These are phyloP conservation scores for Entomophthora muscae DNA, from an alignment of 371 early-diverging fungal species.

Conservation along the genomic window DNA sequence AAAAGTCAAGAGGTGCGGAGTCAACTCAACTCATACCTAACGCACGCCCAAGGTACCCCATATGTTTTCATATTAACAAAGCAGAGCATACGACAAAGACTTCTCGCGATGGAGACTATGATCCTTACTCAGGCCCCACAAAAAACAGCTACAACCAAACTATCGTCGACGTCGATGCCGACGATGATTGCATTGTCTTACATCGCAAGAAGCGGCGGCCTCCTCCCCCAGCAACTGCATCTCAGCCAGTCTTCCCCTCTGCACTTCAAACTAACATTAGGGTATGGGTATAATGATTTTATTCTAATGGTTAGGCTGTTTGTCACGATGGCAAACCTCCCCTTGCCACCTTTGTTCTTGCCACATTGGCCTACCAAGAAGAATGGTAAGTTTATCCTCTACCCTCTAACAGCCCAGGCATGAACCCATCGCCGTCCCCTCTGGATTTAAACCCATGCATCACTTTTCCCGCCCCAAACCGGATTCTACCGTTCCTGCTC, in stretches of 20 bases:
- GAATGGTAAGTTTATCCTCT: slow-evolving; percentile 24
- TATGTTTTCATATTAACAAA: background rate
- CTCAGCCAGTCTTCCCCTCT: background rate
- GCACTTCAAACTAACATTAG: background rate
- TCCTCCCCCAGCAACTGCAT: background rate
- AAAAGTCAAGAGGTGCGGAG: background rate
- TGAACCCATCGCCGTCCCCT: slow-evolving; percentile 33
- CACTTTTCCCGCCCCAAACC: slow-evolving; percentile 10
- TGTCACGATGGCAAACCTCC: slow-evolving; percentile 38
- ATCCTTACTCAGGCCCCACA: background rate
- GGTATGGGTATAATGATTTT: background rate
- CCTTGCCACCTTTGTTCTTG: slow-evolving; percentile 32
- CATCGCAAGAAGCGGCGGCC: slow-evolving; percentile 5
- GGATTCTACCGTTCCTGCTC: background rate
- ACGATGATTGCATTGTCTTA: slow-evolving; percentile 13
- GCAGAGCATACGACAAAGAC: background rate
- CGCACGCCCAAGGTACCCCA: background rate
- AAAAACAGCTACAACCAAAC: background rate
- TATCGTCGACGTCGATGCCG: slow-evolving; percentile 13
- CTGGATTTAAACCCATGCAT: slow-evolving; percentile 28
- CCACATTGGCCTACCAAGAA: slow-evolving; percentile 17
- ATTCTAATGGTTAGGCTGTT: background rate
- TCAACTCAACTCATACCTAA: background rate
- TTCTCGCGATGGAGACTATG: background rate
- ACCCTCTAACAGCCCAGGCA: slow-evolving; percentile 16